Conservation (phyloP, 2,329 filamentous ascomycete species). For the Calonectria hongkongensis region DNA sequence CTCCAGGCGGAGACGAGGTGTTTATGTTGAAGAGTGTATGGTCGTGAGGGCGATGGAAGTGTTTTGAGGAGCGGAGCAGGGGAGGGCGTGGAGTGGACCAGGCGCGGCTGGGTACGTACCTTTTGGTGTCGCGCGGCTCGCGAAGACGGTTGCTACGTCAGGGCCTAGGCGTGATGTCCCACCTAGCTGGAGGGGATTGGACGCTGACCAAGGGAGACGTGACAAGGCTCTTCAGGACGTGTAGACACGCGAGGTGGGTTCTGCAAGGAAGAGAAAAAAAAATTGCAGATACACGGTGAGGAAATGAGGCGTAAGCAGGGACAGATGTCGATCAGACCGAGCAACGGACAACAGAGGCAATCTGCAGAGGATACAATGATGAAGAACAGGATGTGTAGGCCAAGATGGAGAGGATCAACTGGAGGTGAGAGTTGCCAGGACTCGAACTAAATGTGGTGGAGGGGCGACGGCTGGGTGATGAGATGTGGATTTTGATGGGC, state of each 20-base stretch:
- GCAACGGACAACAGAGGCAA: conserved; percentile 6
- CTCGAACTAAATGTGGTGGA: conserved; percentile 48
- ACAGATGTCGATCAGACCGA: conserved; percentile 26
- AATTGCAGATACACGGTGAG: conserved; percentile 24
- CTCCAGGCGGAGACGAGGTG: conserved; percentile 57
- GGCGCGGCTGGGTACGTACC: conserved; percentile 59
- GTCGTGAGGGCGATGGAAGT: conserved; percentile 60
- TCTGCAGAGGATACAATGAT: conserved; percentile 40
- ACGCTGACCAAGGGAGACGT: conserved; percentile 45
- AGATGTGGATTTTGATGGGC: conserved; percentile 45
- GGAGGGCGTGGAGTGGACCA: conserved; percentile 56
- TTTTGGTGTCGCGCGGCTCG: conserved; percentile 55
- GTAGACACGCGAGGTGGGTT: conserved; percentile 45
- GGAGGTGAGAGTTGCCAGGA: conserved; percentile 43
- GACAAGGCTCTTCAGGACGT: conserved; percentile 48
- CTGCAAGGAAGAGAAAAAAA: conserved; percentile 23
- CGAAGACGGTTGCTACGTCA: conserved; percentile 59
- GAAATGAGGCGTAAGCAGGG: conserved; percentile 37
- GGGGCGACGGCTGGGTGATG: conserved; percentile 50
- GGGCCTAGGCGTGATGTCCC: conserved; percentile 55
- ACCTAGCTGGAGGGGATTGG: conserved; percentile 53
- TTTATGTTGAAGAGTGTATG: conserved; percentile 58
- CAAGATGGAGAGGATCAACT: conserved; percentile 46
- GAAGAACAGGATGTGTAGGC: conserved; percentile 42
- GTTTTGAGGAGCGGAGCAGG: conserved; percentile 61